Percentiles rank a stretch among this genome's conserved stretches.
Evolutionary conservation across 495 filamentous ascomycete species (phyloP).

Genomic region (Penicillium nucicola): DNA sequence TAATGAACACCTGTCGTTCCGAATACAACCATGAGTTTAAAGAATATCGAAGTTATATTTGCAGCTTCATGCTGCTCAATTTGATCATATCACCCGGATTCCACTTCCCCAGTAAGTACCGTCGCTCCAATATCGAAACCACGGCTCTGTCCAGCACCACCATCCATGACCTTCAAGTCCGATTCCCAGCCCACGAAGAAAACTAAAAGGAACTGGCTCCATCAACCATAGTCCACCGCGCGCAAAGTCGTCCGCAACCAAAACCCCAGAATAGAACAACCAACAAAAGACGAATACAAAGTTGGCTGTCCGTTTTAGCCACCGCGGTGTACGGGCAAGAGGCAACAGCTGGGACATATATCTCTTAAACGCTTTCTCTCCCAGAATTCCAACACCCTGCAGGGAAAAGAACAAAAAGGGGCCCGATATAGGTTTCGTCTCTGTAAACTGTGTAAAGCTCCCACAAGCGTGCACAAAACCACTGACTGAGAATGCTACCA

Average conservation of each 20-base stretch:
- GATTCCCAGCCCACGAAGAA: conserved; percentile 50
- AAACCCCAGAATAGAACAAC: conserved; percentile 52
- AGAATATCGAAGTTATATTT: neutral
- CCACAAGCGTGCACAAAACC: conserved; percentile 59
- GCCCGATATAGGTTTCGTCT: conserved; percentile 36
- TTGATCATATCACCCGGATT: conserved; percentile 27
- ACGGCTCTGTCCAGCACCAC: conserved; percentile 54
- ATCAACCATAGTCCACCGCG: conserved; percentile 60
- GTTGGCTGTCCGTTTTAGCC: conserved; percentile 48
- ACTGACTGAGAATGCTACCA: conserved; percentile 56
- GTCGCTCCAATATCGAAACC: conserved; percentile 50
- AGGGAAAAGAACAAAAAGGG: conserved; percentile 56
- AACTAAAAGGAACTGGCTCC: conserved; percentile 68
- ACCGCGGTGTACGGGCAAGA: conserved; percentile 28
- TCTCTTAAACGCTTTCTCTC: conserved; percentile 40
- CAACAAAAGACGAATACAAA: conserved; percentile 50
- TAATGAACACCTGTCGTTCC: neutral
- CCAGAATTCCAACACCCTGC: conserved; percentile 52
- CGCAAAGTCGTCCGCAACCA: conserved; percentile 61
- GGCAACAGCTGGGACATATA: conserved; percentile 21
- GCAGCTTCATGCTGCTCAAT: conserved; percentile 2
- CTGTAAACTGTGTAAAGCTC: conserved; percentile 48
- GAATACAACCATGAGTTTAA: neutral
- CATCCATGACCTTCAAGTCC: conserved; percentile 47
- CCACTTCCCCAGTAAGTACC: conserved; percentile 65